Percentiles rank a stretch among this genome's conserved stretches.
Evolutionary conservation across 2,329 filamentous ascomycete species (phyloP).

Genomic region (Rhynchosporium secalis): DNA sequence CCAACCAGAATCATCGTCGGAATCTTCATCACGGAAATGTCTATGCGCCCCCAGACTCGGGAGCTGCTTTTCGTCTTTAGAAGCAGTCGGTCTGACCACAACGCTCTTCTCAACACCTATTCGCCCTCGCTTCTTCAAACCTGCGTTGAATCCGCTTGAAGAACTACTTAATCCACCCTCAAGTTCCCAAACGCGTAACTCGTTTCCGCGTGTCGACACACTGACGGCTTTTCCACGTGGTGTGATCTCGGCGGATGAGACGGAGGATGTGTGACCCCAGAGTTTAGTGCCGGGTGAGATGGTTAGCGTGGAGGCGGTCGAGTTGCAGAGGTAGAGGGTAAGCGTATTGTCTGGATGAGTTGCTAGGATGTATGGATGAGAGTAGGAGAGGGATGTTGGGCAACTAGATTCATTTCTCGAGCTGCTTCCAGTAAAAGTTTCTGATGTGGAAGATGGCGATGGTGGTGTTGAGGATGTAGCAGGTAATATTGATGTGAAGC

Average conservation of each 20-base stretch:
- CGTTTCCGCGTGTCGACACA: constrained; percentile 59
- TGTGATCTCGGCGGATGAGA: constrained; percentile 68
- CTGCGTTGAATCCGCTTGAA: constrained; percentile 3
- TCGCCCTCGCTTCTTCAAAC: constrained; percentile 29
- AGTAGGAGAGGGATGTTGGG: constrained; percentile 44
- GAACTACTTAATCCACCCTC: constrained; percentile 52
- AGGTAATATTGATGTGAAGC: constrained; percentile 44
- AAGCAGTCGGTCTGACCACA: background rate
- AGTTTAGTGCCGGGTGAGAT: constrained; percentile 62
- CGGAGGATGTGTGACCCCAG: constrained; percentile 72
- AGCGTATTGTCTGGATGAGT: constrained; percentile 72
- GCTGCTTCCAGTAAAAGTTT: constrained; percentile 39
- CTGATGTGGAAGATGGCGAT: constrained; percentile 41
- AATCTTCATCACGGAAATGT: background rate
- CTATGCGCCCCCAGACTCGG: background rate
- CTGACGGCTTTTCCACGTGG: constrained; percentile 69
- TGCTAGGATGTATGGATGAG: constrained; percentile 68
- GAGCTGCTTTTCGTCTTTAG: background rate
- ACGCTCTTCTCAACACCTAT: constrained; percentile 15
- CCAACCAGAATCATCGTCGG: constrained; percentile 19
- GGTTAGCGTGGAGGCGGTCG: constrained; percentile 53
- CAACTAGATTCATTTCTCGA: constrained; percentile 18
- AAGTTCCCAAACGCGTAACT: constrained; percentile 67
- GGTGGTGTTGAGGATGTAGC: constrained; percentile 20
- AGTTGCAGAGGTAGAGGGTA: constrained; percentile 67